A percentile compares a stretch with the other conserved stretches of the same genome.
Evolutionary conservation across 805 yeast species (phyloP).

Genomic region (Pichia deserticola): DNA sequence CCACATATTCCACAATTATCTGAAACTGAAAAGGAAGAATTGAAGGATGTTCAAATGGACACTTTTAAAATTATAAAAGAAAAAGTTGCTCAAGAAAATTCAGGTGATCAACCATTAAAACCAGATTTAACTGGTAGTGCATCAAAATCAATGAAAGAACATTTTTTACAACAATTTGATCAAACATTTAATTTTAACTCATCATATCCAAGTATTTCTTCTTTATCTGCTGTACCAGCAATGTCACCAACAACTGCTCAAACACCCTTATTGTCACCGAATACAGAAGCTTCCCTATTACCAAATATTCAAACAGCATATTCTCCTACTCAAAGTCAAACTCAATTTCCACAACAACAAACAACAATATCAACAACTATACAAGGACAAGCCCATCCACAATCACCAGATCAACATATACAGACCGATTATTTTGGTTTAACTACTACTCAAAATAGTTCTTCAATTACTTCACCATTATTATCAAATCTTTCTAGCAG

Average conservation of each 20-base stretch:
- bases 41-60: slow-evolving; percentile 29
- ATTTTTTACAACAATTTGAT: slow-evolving; percentile 16
- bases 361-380: slow-evolving; percentile 2
- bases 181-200: slow-evolving; percentile 11
- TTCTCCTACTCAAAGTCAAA: neutral
- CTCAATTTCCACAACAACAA: too few species aligned
- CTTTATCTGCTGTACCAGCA: slow-evolving; percentile 11
- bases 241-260: neutral
- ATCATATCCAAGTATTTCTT: slow-evolving; percentile 3
- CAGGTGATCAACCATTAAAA: slow-evolving; percentile 32
- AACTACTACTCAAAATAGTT: neutral
- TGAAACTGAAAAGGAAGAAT: slow-evolving; percentile 62
- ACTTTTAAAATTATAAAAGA: slow-evolving; percentile 12
- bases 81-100: neutral
- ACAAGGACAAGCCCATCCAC: slow-evolving; percentile 3
- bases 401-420: neutral
- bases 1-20: slow-evolving; percentile 13
- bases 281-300: neutral
- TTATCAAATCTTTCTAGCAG: neutral
- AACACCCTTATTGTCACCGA: neutral
- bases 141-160: slow-evolving; percentile 37
- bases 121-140: slow-evolving; percentile 50
- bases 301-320: neutral
- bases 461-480: neutral
- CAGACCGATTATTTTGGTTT: slow-evolving; percentile 3